A percentile compares a stretch with the other conserved stretches of the same genome.
phyloP scores from a whole-genome alignment of 2,329 filamentous ascomycete species.

The Trematosphaeria pertusa region DNA sequence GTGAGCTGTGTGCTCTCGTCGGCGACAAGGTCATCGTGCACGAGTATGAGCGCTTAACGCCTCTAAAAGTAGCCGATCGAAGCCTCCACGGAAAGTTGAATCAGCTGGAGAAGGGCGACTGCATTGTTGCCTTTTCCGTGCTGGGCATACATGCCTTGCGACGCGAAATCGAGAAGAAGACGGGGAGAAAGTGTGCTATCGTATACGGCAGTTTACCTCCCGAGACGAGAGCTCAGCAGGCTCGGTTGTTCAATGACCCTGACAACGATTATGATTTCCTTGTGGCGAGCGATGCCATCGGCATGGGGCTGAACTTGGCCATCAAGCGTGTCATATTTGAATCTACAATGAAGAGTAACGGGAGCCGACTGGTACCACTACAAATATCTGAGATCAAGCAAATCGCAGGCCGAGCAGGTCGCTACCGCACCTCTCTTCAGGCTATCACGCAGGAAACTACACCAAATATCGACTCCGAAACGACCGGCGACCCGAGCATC shows the following conservation, averaged over 20 bases:
- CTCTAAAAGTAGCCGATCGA: conserved; percentile 69
- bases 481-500: conserved; percentile 18
- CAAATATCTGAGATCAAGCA: conserved; percentile 85
- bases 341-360: conserved; percentile 74
- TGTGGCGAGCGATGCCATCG: conserved; percentile 93
- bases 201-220: conserved; percentile 92
- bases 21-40: conserved; percentile 86
- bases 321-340: conserved; percentile 93
- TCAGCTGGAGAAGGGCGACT: conserved; percentile 85
- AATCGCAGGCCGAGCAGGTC: conserved; percentile 90
- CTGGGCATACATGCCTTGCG: conserved; percentile 83
- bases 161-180: conserved; percentile 74
- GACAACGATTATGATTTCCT: conserved; percentile 95
- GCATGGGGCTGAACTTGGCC: conserved; percentile 93
- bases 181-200: conserved; percentile 83
- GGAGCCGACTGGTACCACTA: conserved; percentile 63
- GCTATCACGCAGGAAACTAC: conserved; percentile 44
- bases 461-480: conserved; percentile 8
- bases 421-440: conserved; percentile 76
- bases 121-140: conserved; percentile 85
- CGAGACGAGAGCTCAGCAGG: conserved; percentile 91
- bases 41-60: conserved; percentile 82
- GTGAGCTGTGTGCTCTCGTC: conserved; percentile 75
- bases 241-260: conserved; percentile 91
- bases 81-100: conserved; percentile 72